These are phyloP conservation scores for Eucalyptus marginata DNA, from an alignment of 345 rosid species.

Conservation along the genomic window DNA sequence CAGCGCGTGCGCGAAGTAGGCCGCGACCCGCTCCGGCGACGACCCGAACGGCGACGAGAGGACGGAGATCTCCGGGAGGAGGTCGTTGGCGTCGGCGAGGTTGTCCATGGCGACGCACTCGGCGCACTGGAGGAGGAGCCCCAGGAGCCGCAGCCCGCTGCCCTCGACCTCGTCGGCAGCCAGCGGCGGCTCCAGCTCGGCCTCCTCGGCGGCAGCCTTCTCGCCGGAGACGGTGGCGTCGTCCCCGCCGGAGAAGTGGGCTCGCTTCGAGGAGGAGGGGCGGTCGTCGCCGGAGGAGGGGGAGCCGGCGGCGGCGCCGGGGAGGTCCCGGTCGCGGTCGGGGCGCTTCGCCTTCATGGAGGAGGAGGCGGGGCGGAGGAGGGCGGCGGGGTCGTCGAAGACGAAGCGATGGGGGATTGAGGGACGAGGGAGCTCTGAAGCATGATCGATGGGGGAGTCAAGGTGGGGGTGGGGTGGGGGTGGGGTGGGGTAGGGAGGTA, in stretches of 20 bases:
- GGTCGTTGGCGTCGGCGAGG: constrained; percentile 56
- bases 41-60: constrained; percentile 84
- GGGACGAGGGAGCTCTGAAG: constrained; percentile 26
- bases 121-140: constrained; percentile 86
- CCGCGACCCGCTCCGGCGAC: constrained; percentile 82
- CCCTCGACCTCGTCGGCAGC: constrained; percentile 19
- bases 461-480: neutral
- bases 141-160: constrained; percentile 49
- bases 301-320: neutral
- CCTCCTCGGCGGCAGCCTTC: neutral
- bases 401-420: constrained; percentile 11
- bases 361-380: constrained; percentile 2
- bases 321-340: constrained; percentile 3
- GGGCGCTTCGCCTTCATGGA: constrained; percentile 47
- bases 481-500: neutral
- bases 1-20: constrained; percentile 78
- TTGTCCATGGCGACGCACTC: constrained; percentile 77
- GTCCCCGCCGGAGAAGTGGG: neutral
- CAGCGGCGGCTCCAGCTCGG: neutral
- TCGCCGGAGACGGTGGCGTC: neutral
- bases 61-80: constrained; percentile 67
- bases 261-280: neutral
- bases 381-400: neutral
- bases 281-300: neutral
- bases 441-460: constrained; percentile 23